phyloP scores from a whole-genome alignment of 2,329 filamentous ascomycete species.

The Hymenoscyphus scutula region DNA sequence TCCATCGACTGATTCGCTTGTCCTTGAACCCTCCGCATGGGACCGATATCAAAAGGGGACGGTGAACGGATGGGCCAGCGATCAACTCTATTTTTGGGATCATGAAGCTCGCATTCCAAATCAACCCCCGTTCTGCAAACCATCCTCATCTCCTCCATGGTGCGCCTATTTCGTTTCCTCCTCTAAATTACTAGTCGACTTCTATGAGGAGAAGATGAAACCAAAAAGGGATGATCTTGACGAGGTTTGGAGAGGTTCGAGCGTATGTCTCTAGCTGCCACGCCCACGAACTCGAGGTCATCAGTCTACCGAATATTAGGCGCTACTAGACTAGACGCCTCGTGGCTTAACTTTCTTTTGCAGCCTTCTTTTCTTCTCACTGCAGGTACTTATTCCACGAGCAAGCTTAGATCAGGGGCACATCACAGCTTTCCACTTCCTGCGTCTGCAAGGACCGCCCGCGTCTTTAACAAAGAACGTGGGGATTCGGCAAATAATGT shows the following conservation, averaged over 20 bases:
- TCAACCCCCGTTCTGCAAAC: neutral
- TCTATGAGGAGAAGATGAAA: neutral
- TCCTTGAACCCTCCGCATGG: too few species aligned
- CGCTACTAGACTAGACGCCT: too few species aligned
- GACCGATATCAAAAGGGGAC: too few species aligned
- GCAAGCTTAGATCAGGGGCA: neutral
- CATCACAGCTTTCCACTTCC: neutral
- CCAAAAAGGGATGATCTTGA: slow-evolving; percentile 1
- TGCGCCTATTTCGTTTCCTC: neutral
- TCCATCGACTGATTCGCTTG: too few species aligned
- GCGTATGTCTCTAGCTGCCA: neutral
- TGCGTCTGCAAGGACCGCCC: neutral
- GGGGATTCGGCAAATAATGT: slow-evolving; percentile 1
- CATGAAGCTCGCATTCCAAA: neutral
- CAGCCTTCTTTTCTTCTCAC: neutral
- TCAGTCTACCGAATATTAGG: too few species aligned
- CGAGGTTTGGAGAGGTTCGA: neutral
- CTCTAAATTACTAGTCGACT: too few species aligned
- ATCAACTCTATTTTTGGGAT: neutral
- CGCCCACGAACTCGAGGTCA: too few species aligned
- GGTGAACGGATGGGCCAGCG: neutral
- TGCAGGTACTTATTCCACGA: neutral
- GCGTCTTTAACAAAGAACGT: neutral
- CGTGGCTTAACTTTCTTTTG: neutral
- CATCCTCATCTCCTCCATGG: neutral